Conservation (phyloP, 2,329 filamentous ascomycete genomes). For the Pyricularia grisea region DNA sequence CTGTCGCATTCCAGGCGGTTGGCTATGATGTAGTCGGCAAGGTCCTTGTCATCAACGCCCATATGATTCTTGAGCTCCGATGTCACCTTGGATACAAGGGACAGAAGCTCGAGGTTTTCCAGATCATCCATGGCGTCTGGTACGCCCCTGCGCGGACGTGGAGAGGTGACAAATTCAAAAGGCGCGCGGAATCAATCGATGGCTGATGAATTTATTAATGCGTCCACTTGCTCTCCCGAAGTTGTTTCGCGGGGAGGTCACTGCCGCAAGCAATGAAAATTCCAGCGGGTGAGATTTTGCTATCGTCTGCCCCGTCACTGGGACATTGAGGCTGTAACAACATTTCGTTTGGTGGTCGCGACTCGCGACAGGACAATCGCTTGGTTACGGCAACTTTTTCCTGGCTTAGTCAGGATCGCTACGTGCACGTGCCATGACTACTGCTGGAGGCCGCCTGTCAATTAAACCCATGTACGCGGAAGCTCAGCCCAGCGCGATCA, state of each 20-base stretch:
- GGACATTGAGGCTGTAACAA: neutral
- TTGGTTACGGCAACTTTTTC: neutral
- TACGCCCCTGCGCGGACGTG: neutral
- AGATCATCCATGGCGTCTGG: constrained; percentile 68
- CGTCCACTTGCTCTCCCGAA: neutral
- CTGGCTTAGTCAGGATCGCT: neutral
- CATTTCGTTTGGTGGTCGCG: neutral
- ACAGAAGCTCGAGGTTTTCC: constrained; percentile 82
- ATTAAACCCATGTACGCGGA: neutral
- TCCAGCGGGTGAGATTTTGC: neutral
- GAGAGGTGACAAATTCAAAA: neutral
- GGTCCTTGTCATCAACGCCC: constrained; percentile 83
- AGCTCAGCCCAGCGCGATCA: neutral
- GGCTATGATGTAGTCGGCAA: constrained; percentile 93
- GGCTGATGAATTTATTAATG: neutral
- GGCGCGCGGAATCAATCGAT: neutral
- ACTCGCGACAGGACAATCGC: neutral
- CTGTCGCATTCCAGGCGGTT: constrained; percentile 69
- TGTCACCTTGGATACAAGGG: constrained; percentile 88
- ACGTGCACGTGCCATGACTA: neutral
- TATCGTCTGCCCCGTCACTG: neutral
- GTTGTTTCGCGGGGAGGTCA: neutral
- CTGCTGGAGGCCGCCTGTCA: neutral
- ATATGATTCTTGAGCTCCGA: constrained; percentile 92
- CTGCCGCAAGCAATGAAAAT: neutral